Evolutionary conservation across 2,329 filamentous ascomycete genomes (phyloP).

Genomic region (Talaromyces piceae): DNA sequence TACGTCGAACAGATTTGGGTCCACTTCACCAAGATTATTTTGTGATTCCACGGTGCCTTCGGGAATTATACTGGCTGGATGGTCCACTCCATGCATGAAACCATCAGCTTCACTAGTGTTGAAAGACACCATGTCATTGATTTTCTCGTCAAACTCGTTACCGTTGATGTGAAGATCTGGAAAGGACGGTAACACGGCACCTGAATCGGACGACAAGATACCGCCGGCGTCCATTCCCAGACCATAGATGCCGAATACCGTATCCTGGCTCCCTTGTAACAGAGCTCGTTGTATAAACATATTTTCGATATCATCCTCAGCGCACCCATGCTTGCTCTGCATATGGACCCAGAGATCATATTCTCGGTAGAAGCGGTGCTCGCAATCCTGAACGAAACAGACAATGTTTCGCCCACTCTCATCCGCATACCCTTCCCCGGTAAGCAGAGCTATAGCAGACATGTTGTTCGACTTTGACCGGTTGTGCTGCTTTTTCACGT

Average conservation of each 20-base stretch:
- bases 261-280: constrained; percentile 15
- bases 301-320: constrained; percentile 33
- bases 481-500: constrained; percentile 12
- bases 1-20: constrained; percentile 19
- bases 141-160: constrained; percentile 13
- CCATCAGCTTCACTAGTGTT: constrained; percentile 4
- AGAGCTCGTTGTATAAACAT: constrained; percentile 35
- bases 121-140: constrained; percentile 9
- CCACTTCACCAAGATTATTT: constrained; percentile 27
- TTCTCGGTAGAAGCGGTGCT: constrained; percentile 49
- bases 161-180: not conserved
- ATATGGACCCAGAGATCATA: constrained; percentile 53
- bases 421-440: constrained; percentile 49
- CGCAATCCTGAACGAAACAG: constrained; percentile 46
- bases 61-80: constrained; percentile 8
- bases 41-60: constrained; percentile 23
- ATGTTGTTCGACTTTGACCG: constrained; percentile 18
- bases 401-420: constrained; percentile 43
- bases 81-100: not conserved
- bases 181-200: not conserved
- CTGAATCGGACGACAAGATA: not conserved
- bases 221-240: constrained; percentile 20
- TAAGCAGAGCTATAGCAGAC: constrained; percentile 43
- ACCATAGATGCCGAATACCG: constrained; percentile 30
- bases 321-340: constrained; percentile 36